Evolutionary conservation across 164 flowering plant genomes (phyloP), one percentile per base, ranked within the genome.

Genomic region (Cinnamomum chago): DNA sequence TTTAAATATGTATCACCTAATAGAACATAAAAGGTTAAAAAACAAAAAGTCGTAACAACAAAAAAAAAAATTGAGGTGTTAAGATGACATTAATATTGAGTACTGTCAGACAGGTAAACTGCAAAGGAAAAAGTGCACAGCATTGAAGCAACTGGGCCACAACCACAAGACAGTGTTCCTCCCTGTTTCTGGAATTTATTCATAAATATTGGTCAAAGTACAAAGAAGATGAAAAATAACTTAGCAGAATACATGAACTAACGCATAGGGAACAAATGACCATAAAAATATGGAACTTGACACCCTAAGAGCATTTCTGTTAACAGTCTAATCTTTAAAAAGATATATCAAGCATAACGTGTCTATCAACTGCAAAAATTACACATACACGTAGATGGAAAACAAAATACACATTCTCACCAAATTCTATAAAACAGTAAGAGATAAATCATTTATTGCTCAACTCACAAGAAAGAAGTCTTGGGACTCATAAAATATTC

Each of bases 401-500:
- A 55, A 55, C 3, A 55, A 55, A 23, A 25, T 25, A 64, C 13
- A 64, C 11, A 23, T 25, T 64, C 4, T 10, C 13, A 13, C 17
- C 24, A 23, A 10, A 64, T 64, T 25, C 67, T 13, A 64, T 14
- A 64, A 6, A 20, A 12, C 28, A 14, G 30, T 22, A 64, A 23
- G 27, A 23, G 15, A 64, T 11, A 20, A 55, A 55, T 55, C 47
- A 55, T 55, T 20, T 35, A 62, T 22, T n/a, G 24, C 20, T 65
- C 14, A 62, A 75, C 97, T 89, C 82, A 93, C 98, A 76, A 95
- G 97, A 81, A 80, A 93, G 84, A 95, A 95, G 81, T 90, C 90
- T 72, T 93, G 97, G 0, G 97, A 93, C 0, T 89, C 98, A 69
- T 92, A 95, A 75, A 95, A 93, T 62, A 95, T 92, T 76, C 93